A percentile compares a stretch with the other conserved stretches of the same genome.
Conservation (phyloP, 345 rosid genomes). For the Melaleuca quinquenervia region DNA sequence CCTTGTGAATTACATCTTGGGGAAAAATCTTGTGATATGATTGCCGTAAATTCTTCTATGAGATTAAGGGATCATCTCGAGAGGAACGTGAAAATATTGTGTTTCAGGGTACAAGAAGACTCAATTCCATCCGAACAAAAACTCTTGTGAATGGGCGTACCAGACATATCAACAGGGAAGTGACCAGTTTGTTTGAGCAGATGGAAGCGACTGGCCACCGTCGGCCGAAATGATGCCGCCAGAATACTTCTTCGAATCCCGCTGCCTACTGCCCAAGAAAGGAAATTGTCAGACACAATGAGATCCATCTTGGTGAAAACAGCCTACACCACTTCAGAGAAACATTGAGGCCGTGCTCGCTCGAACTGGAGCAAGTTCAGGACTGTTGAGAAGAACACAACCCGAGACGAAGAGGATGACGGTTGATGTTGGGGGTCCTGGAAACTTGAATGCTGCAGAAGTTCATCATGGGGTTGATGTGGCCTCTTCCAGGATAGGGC, state of each 20-base stretch:
- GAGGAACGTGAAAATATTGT: no score
- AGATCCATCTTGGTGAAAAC: constrained; percentile 12
- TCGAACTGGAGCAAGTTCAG: constrained; percentile 16
- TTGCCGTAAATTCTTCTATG: no score
- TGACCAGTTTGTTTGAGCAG: constrained; percentile 5
- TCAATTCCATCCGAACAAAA: no score
- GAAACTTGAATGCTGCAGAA: constrained; percentile 11
- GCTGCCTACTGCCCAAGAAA: constrained; percentile 12
- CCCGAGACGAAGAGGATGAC: constrained; percentile 7
- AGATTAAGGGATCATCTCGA: no score
- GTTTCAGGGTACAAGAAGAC: no score
- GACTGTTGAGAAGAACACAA: neutral
- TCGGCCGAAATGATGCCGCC: constrained; percentile 34
- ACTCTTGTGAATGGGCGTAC: neutral
- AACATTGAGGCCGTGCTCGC: neutral
- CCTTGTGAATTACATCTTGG: no score
- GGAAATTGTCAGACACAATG: constrained; percentile 20
- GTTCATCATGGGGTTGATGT: constrained; percentile 25
- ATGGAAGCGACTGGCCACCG: constrained; percentile 11
- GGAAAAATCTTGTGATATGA: no score
- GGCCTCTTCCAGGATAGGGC: constrained; percentile 22
- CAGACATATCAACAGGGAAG: constrained; percentile 5
- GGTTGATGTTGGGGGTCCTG: neutral
- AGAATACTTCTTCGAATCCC: constrained; percentile 27
- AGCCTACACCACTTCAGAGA: neutral